phyloP scores from a whole-genome alignment of 805 yeast species.

The Kurtzmaniella cleridarum region DNA sequence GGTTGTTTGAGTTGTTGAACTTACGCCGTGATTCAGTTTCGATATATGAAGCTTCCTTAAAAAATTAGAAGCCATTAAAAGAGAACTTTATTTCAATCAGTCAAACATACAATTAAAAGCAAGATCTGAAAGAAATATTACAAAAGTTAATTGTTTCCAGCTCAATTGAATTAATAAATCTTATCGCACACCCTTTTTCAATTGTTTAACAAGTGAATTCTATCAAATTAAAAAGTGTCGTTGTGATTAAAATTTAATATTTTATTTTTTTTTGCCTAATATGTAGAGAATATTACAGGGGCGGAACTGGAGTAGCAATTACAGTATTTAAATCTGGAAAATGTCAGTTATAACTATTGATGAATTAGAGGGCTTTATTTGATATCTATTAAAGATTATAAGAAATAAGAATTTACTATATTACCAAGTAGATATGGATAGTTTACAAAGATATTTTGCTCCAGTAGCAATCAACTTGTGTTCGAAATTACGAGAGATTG shows the following conservation, averaged over 20 bases:
- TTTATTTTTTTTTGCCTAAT: background rate
- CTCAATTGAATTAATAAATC: background rate
- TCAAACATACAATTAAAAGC: background rate
- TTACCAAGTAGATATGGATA: too few relatives aligned
- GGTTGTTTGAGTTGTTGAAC: conserved; percentile 4
- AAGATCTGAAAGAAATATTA: background rate
- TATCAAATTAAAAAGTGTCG: background rate
- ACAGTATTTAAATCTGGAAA: background rate
- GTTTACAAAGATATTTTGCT: too few relatives aligned
- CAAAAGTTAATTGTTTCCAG: background rate
- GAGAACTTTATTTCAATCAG: background rate
- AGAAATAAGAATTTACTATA: too few relatives aligned
- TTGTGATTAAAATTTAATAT: background rate
- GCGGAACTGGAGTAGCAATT: background rate
- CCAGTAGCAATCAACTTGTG: too few relatives aligned
- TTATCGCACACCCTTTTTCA: background rate
- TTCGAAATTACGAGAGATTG: too few relatives aligned
- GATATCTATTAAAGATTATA: too few relatives aligned
- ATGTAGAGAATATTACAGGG: background rate
- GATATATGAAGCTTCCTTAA: conserved; percentile 32
- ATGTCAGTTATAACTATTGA: too few relatives aligned
- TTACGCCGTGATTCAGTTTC: conserved; percentile 17
- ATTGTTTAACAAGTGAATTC: background rate
- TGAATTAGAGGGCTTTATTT: too few relatives aligned
- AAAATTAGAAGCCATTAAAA: conserved; percentile 19